A percentile compares a stretch with the other conserved stretches of the same genome.
These are phyloP conservation scores for Obba rivulosa DNA, from an alignment of 768 basidiomycete genomes.

Conservation along the genomic window DNA sequence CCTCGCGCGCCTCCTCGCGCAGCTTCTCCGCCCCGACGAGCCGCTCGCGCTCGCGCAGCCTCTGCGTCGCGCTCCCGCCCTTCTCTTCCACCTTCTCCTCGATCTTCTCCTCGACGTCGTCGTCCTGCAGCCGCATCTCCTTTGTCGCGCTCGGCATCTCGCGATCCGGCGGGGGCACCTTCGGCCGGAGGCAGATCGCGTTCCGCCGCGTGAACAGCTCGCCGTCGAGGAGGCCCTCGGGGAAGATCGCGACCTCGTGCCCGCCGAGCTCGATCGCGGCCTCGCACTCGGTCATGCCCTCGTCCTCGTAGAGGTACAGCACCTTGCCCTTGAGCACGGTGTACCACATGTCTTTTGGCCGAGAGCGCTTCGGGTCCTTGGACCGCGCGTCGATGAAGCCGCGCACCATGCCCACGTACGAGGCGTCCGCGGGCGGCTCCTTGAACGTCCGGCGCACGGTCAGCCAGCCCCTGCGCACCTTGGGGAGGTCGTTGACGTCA, in stretches of 20 bases:
- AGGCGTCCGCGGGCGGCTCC: conserved; percentile 53
- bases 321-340: conserved; percentile 88
- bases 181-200: conserved; percentile 73
- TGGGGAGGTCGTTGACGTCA: conserved; percentile 52
- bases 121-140: conserved; percentile 40
- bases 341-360: conserved; percentile 92
- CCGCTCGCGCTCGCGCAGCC: conserved; percentile 35
- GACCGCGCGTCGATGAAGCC: conserved; percentile 79
- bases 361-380: conserved; percentile 75
- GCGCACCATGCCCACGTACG: conserved; percentile 75
- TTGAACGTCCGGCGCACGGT: conserved; percentile 78
- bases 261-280: conserved; percentile 83
- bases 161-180: conserved; percentile 28
- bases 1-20: conserved; percentile 38
- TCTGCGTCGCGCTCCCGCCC: conserved; percentile 38
- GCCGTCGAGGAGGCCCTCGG: conserved; percentile 72
- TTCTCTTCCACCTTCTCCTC: conserved; percentile 34
- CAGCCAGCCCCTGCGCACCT: conserved; percentile 75
- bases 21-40: conserved; percentile 25
- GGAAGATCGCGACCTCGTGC: conserved; percentile 72
- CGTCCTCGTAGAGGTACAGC: conserved; percentile 91
- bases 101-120: conserved; percentile 18
- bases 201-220: conserved; percentile 91
- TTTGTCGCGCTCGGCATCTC: conserved; percentile 45
- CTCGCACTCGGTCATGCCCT: conserved; percentile 84